phyloP scores from a whole-genome alignment of 768 basidiomycete genomes.

The Calocera viscosa region DNA sequence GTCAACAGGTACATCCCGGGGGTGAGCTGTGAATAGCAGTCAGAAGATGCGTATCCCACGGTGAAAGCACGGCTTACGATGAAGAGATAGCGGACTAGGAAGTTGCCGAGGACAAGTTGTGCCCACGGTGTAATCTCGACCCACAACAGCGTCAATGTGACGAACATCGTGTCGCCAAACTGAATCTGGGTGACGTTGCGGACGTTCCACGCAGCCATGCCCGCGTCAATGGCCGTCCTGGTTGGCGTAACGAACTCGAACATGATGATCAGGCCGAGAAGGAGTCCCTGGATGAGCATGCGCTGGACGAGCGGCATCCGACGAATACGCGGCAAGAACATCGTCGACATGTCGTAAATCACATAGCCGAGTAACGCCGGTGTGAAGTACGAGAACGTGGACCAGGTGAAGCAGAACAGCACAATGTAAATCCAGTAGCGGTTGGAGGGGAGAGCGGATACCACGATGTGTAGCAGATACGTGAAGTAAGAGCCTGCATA shows the following conservation, averaged over 20 bases:
- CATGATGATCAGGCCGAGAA: slow-evolving; percentile 20
- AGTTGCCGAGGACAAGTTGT: slow-evolving; percentile 23
- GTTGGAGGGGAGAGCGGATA: slow-evolving; percentile 23
- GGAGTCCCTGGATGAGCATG: slow-evolving; percentile 19
- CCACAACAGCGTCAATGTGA: slow-evolving; percentile 19
- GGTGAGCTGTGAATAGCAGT: not conserved
- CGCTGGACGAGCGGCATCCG: slow-evolving; percentile 20
- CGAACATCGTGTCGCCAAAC: slow-evolving; percentile 22
- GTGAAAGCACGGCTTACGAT: slow-evolving; percentile 11
- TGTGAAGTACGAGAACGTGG: slow-evolving; percentile 23
- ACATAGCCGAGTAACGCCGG: not conserved
- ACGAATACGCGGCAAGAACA: slow-evolving; percentile 14
- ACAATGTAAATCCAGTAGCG: slow-evolving; percentile 24
- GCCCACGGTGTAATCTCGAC: slow-evolving; percentile 21
- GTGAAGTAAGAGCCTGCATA: not conserved
- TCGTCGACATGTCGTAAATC: not conserved
- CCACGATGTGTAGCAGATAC: slow-evolving; percentile 21
- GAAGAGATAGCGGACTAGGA: slow-evolving; percentile 23
- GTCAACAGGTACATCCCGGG: slow-evolving; percentile 2
- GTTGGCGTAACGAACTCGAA: slow-evolving; percentile 22
- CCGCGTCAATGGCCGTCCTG: slow-evolving; percentile 23
- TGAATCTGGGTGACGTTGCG: slow-evolving; percentile 20
- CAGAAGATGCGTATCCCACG: not conserved
- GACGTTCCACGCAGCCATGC: slow-evolving; percentile 20
- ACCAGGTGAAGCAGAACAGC: slow-evolving; percentile 23